These are phyloP conservation scores for Rhododendron ovatum DNA, from an alignment of 148 eudicot genomes.

Conservation along the genomic window DNA sequence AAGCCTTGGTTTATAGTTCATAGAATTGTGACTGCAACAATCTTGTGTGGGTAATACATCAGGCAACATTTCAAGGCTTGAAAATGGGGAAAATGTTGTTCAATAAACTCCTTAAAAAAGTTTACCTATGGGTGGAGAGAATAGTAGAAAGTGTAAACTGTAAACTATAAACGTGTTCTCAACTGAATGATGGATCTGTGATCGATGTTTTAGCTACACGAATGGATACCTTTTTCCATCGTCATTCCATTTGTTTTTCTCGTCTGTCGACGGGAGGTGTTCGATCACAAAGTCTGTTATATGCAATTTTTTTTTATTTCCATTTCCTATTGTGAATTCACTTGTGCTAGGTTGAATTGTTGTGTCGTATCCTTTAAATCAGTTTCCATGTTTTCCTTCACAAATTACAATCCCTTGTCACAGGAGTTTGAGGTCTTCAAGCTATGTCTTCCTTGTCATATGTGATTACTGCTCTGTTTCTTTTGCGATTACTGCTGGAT, in stretches of 20 bases:
- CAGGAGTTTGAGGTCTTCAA: background rate
- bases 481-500: background rate
- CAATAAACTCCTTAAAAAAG: background rate
- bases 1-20: background rate
- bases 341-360: background rate
- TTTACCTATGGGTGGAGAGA: background rate
- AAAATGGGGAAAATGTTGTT: background rate
- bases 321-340: background rate
- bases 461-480: background rate
- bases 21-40: background rate
- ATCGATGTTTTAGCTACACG: background rate
- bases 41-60: background rate
- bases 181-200: background rate
- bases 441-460: background rate
- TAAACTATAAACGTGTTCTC: background rate
- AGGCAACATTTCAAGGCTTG: background rate
- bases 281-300: background rate
- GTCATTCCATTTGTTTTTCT: background rate
- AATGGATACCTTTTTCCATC: background rate
- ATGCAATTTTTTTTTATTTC: background rate
- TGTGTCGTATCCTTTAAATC: background rate
- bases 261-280: background rate
- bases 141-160: background rate
- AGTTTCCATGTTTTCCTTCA: background rate
- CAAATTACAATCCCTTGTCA: background rate